phyloP scores from a whole-genome alignment of 352 stramenopile genomes.

The Phytopythium cucurbitacearum region DNA sequence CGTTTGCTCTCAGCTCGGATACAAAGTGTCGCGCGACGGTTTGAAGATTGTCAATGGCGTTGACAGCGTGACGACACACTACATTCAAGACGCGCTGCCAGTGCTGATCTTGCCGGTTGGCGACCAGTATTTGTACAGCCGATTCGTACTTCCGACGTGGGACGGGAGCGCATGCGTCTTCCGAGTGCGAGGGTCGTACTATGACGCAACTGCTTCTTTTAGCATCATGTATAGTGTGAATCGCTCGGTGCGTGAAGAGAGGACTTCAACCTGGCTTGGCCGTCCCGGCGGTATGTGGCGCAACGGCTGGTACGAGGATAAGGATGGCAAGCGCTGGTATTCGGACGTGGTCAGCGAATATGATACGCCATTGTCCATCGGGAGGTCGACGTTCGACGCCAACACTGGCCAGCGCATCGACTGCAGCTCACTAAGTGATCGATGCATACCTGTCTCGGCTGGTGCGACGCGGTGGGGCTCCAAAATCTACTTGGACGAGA shows the following conservation, averaged over 20 bases:
- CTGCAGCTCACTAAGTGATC: too few species aligned
- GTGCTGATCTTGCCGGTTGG: slow-evolving; percentile 32
- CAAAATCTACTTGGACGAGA: not conserved
- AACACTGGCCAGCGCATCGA: not conserved
- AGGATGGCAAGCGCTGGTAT: slow-evolving; percentile 14
- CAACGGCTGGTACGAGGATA: slow-evolving; percentile 26
- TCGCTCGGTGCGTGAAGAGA: slow-evolving; percentile 2
- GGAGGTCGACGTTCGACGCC: not conserved
- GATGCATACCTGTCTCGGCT: too few species aligned
- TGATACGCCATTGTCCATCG: not conserved
- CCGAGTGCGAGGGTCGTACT: not conserved
- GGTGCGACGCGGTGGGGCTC: not conserved
- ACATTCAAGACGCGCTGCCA: slow-evolving; percentile 3
- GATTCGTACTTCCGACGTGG: slow-evolving; percentile 23
- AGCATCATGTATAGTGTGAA: slow-evolving; percentile 5
- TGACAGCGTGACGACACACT: not conserved
- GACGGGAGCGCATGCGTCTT: slow-evolving; percentile 17
- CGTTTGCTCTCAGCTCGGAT: slow-evolving; percentile 4
- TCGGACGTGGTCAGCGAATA: slow-evolving; percentile 10
- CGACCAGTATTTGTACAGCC: slow-evolving; percentile 20
- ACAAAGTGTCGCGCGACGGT: not conserved
- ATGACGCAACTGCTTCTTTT: not conserved
- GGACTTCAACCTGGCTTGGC: slow-evolving; percentile 11
- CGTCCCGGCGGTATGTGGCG: slow-evolving; percentile 10
- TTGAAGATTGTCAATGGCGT: slow-evolving; percentile 3